phyloP scores from a whole-genome alignment of 306 rosid species.

The Argentina anserina region DNA sequence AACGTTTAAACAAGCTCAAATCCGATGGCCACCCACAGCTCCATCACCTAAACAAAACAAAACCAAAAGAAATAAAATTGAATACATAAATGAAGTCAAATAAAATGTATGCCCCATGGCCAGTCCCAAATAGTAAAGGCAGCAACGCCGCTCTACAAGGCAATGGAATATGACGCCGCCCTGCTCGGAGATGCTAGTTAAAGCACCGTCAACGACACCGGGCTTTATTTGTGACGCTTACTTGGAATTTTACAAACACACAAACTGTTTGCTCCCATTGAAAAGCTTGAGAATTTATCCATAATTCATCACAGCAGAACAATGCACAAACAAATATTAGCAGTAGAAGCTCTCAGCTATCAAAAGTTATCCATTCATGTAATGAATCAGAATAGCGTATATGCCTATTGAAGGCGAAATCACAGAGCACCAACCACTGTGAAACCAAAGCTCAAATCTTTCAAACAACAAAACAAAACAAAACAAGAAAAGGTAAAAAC shows the following conservation, averaged over 20 bases:
- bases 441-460: neutral
- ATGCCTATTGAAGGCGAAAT: conserved; percentile 61
- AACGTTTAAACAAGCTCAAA: neutral
- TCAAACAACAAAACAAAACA: neutral
- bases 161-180: conserved; percentile 64
- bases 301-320: conserved; percentile 50
- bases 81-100: neutral
- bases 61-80: neutral
- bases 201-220: conserved; percentile 37
- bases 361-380: conserved; percentile 27
- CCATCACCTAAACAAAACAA: neutral
- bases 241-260: conserved; percentile 53
- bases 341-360: conserved; percentile 45
- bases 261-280: conserved; percentile 33
- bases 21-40: no score
- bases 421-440: conserved; percentile 47
- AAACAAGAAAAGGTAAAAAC: neutral
- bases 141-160: conserved; percentile 60
- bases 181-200: conserved; percentile 33
- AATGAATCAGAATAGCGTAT: conserved; percentile 73
- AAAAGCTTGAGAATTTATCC: conserved; percentile 37
- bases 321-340: no score
- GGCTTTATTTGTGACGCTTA: conserved; percentile 42
- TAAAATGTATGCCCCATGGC: conserved; percentile 43
- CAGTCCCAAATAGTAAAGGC: conserved; percentile 52